Percentiles rank a stretch among this genome's conserved stretches.
These are phyloP conservation scores for Penicillium mononematosum DNA, from an alignment of 495 filamentous ascomycete genomes.

Conservation along the genomic window DNA sequence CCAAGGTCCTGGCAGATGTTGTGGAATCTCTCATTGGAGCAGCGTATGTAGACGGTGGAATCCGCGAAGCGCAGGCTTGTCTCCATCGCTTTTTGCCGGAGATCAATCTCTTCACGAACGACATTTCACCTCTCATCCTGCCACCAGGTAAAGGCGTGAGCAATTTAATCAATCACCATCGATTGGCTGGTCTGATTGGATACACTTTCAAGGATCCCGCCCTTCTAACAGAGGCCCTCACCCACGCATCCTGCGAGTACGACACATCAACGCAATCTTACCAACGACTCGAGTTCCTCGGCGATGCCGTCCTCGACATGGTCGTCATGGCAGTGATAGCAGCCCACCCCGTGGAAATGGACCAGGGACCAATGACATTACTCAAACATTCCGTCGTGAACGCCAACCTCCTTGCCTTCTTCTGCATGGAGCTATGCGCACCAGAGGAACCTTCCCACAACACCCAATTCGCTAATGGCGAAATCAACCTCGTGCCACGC, in stretches of 20 bases:
- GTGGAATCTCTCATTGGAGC: slow-evolving; percentile 85
- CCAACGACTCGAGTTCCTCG: slow-evolving; percentile 87
- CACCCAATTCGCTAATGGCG: slow-evolving; percentile 3
- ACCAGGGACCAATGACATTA: slow-evolving; percentile 67
- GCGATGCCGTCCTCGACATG: slow-evolving; percentile 82
- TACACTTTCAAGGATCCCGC: slow-evolving; percentile 70
- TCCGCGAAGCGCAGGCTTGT: slow-evolving; percentile 58
- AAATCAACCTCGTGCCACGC: background rate
- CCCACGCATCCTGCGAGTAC: slow-evolving; percentile 69
- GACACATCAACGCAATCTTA: slow-evolving; percentile 60
- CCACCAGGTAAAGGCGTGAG: slow-evolving; percentile 6
- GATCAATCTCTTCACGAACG: slow-evolving; percentile 31
- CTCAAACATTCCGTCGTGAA: slow-evolving; percentile 78
- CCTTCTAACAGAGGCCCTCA: slow-evolving; percentile 81
- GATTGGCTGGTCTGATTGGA: slow-evolving; percentile 24
- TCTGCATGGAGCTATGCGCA: slow-evolving; percentile 55
- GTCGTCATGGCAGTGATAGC: slow-evolving; percentile 61
- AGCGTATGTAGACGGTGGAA: slow-evolving; percentile 68
- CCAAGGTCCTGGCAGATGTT: slow-evolving; percentile 85
- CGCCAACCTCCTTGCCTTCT: slow-evolving; percentile 82
- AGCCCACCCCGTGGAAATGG: slow-evolving; percentile 44
- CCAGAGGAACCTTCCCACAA: slow-evolving; percentile 18
- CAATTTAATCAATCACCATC: slow-evolving; percentile 14
- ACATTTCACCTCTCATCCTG: background rate
- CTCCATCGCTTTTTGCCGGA: slow-evolving; percentile 66